These are phyloP conservation scores for Ophiostoma australiae DNA, from an alignment of 2,329 filamentous ascomycete species.

Conservation along the genomic window DNA sequence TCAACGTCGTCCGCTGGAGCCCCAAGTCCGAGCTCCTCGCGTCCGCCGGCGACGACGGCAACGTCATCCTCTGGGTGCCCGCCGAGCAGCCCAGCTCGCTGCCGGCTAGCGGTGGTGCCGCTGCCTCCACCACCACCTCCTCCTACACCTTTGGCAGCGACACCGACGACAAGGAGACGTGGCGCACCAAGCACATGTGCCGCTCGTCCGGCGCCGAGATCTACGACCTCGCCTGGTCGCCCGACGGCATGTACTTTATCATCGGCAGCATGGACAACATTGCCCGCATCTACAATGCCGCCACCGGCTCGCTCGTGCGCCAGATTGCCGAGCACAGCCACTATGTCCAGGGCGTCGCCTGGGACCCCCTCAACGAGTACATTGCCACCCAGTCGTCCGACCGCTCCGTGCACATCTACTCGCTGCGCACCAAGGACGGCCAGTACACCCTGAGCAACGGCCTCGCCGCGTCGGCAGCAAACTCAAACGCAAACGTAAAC, in stretches of 20 bases:
- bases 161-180: constrained; percentile 90
- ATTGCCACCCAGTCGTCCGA: constrained; percentile 98
- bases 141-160: constrained; percentile 72
- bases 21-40: constrained; percentile 91
- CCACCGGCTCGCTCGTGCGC: constrained; percentile 63
- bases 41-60: constrained; percentile 94
- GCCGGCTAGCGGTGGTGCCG: too few species aligned
- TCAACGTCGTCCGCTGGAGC: constrained; percentile 95
- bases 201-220: constrained; percentile 92
- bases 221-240: constrained; percentile 97
- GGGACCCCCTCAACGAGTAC: constrained; percentile 97
- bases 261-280: constrained; percentile 99
- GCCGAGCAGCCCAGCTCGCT: constrained; percentile 63
- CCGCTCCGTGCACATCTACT: constrained; percentile 96
- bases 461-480: neutral
- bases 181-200: constrained; percentile 97
- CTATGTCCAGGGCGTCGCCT: constrained; percentile 96
- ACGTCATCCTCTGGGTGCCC: constrained; percentile 93
- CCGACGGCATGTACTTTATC: constrained; percentile 93
- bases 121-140: neutral
- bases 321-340: constrained; percentile 97
- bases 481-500: constrained; percentile 45
- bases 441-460: constrained; percentile 66
- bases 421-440: constrained; percentile 90
- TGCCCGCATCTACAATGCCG: constrained; percentile 91